Conservation (phyloP, 2,329 filamentous ascomycete species). For the Beauveria caledonica region DNA sequence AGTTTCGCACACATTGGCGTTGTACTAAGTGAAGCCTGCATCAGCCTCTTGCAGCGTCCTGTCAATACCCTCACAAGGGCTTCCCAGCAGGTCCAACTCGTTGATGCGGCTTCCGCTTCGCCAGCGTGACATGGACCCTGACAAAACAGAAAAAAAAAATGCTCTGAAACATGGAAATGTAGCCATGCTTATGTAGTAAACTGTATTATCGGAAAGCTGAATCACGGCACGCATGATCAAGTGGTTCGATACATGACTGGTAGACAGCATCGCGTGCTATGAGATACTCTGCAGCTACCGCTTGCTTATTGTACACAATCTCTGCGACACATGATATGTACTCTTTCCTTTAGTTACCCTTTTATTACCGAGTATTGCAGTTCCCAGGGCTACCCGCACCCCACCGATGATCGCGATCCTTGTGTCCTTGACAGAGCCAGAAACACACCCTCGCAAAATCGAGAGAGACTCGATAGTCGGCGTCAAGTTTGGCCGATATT, state of each 20-base stretch:
- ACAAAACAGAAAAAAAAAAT: background rate
- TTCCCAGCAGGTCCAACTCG: background rate
- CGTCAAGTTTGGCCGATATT: background rate
- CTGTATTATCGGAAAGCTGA: too few relatives aligned
- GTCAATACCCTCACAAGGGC: background rate
- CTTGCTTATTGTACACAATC: too few relatives aligned
- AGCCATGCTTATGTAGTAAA: too few relatives aligned
- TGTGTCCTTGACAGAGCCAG: background rate
- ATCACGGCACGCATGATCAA: background rate
- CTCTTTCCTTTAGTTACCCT: too few relatives aligned
- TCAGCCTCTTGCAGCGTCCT: background rate
- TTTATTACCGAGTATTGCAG: background rate
- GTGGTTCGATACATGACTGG: too few relatives aligned
- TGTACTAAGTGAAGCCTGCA: background rate
- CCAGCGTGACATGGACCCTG: background rate
- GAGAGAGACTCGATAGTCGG: background rate
- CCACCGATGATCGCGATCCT: slow-evolving; percentile 1
- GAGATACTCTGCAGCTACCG: too few relatives aligned
- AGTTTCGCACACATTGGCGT: background rate
- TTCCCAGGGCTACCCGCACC: background rate
- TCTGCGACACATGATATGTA: too few relatives aligned
- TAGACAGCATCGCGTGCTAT: too few relatives aligned
- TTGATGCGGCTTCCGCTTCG: background rate
- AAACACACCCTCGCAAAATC: background rate
- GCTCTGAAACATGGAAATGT: background rate